A percentile compares a stretch with the other conserved stretches of the same genome.
Conservation (phyloP, 2,329 filamentous ascomycete species). For the Lachnum nothofagi region DNA sequence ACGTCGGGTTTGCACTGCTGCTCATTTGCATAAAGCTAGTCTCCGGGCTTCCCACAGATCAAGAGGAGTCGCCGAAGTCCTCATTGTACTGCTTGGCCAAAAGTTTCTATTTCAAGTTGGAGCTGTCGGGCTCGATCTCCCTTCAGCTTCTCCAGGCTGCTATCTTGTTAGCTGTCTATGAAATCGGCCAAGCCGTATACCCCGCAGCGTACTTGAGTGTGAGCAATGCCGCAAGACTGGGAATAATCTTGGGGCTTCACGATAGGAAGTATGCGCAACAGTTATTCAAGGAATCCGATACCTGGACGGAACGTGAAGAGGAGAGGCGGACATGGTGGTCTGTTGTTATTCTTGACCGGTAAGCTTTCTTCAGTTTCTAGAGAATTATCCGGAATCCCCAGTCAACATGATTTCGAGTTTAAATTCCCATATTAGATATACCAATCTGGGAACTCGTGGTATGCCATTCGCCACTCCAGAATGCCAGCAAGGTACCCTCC, state of each 20-base stretch:
- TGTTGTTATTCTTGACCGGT: constrained; percentile 7
- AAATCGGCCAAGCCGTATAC: neutral
- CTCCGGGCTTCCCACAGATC: neutral
- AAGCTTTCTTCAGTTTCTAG: neutral
- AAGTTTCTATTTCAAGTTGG: neutral
- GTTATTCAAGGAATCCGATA: constrained; percentile 6
- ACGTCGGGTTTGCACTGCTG: neutral
- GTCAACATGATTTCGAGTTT: too few species aligned
- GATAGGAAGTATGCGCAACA: constrained; percentile 1
- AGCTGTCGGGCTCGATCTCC: neutral
- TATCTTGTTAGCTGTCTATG: neutral
- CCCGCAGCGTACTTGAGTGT: neutral
- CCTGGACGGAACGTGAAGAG: constrained; percentile 5
- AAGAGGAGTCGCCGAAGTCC: neutral
- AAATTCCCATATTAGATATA: too few species aligned
- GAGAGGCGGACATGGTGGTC: constrained; percentile 8
- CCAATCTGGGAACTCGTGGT: neutral
- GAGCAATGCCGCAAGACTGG: constrained; percentile 1
- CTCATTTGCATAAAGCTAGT: neutral
- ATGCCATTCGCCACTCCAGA: neutral
- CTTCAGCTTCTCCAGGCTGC: neutral
- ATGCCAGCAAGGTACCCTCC: neutral
- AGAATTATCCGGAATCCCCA: neutral
- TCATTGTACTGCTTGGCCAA: neutral
- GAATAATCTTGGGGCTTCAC: constrained; percentile 6